Base-by-base conservation (phyloP, 2,329 filamentous ascomycete genomes). In the Aureobasidium sp. region DNA sequence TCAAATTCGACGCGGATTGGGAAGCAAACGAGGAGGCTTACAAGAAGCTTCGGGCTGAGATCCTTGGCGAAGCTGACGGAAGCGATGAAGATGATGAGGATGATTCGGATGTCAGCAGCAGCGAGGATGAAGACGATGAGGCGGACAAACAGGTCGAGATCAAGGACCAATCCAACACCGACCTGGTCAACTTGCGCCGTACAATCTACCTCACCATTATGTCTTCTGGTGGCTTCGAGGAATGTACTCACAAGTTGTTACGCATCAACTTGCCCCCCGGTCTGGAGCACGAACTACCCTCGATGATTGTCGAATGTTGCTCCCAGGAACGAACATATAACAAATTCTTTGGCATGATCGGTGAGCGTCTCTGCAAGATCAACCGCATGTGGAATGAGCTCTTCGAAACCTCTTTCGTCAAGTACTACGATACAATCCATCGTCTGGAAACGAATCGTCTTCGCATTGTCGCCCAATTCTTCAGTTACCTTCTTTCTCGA, bases 131-230 rank as follows among this genome's bases (percentile, higher is more conserved):
- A 59, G 88, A 89, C 61, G 88, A 92, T 63, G 87, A 89, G 46
- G 82, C 88, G 65, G 87, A 94, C 72, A 86, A 88, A 71, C 88
- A 88, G 24, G 82, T 97, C 75, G 94, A 99, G 74, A 96, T 99
- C 79, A 96, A 97, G 76, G 94, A 99, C 71, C 92, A 96, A 77
- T 95, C 89, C 66, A 99, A 99, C 71, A 92, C 92, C 0, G 92
- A 99, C 73, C 82, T 99, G 15, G 91, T 97, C 72, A 96, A 95
- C 71, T 80, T 99, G 56, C 88, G 94, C 64, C 85, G 92, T 70
- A 96, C 90, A 7, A 99, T 97, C 69, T 99, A 99, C 75, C 82
- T 99, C 65, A 99, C 93, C 12, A 96, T 99, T 74, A 96, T 96
- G 90, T 96, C 90, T 43, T 94, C 90, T 70, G 90, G 94, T 67